Evolutionary conservation across 306 rosid species (phyloP), one percentile per base, ranked within the genome.

Genomic region (Quercus variabilis): DNA sequence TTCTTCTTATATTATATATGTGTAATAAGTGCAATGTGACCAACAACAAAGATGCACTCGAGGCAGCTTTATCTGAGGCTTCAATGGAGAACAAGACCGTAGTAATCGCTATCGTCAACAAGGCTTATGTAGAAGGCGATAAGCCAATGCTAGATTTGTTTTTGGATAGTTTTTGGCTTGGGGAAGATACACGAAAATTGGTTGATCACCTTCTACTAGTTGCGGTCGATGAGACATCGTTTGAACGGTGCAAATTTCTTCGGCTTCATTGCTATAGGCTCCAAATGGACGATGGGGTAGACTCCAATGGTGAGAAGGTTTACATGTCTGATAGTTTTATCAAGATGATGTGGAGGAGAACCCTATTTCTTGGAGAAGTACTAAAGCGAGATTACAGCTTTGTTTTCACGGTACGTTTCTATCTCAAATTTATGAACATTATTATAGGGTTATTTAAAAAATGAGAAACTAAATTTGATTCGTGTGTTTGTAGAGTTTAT

Each of bases 101-200:
- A 10, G 72, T 84, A 28, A 76, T 84, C 43, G 76, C 79, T 3
- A 46, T 80, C 2, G 69, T 84, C 52, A 76, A 84, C 63, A 84
- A 76, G 52, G 87, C 79, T 11, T 84, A 84, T 59, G 79, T 81
- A 6, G 82, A 76, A 35, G 76, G 74, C 9, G 80, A 84, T 18
- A 77, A 75, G 74, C 38, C 73, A 5, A 84, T 81, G 85, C 84
- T 80, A 55, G 87, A 84, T 12, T 14, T 84, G 54, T 84, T 84
- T 73, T 11, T 76, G 46, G 73, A 80, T 28, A 35, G 79, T 17
- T 84, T 84, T 26, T 80, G 84, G 82, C 51, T 72, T 2, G 87
- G 87, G 13, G 87, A 84, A 49, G 84, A 57, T 62, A 84, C 84
- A 17, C 9, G 57, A 49, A 52, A 19, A 31, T n/a, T 84, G 81